Evolutionary conservation across 2,329 filamentous ascomycete genomes (phyloP).

Genomic region (Biscogniauxia mediterranea): DNA sequence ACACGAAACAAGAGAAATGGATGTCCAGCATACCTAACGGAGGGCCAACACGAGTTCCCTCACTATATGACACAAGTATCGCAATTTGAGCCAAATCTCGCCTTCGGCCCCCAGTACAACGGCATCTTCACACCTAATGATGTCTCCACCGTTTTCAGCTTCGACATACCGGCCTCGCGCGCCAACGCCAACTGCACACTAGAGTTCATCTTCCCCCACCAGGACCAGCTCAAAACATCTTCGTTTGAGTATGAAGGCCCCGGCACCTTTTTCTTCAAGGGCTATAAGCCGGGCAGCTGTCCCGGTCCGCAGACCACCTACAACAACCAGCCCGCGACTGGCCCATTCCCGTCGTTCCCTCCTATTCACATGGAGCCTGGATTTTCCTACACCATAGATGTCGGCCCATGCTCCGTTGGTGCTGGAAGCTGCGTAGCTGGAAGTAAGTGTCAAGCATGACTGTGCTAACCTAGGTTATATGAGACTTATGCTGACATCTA

Average conservation of each 20-base stretch:
- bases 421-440: conserved; percentile 33
- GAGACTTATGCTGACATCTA: conserved; percentile 5
- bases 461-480: not conserved
- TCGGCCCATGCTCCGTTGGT: conserved; percentile 30
- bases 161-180: conserved; percentile 41
- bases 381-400: conserved; percentile 32
- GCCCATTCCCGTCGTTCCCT: conserved; percentile 28
- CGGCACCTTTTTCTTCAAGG: conserved; percentile 36
- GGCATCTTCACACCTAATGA: conserved; percentile 39
- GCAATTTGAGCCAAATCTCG: conserved; percentile 32
- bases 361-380: conserved; percentile 35
- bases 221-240: conserved; percentile 34
- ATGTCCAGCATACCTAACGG: conserved; percentile 29
- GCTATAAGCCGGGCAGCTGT: conserved; percentile 30
- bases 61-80: conserved; percentile 36
- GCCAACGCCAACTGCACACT: conserved; percentile 44
- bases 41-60: conserved; percentile 31
- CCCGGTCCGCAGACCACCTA: conserved; percentile 30
- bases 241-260: conserved; percentile 35
- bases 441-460: conserved; percentile 17
- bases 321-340: conserved; percentile 29
- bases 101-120: conserved; percentile 39
- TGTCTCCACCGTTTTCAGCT: conserved; percentile 41
- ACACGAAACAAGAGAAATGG: conserved; percentile 15
- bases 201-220: conserved; percentile 43